Percentiles rank a stretch among this genome's conserved stretches.
phyloP scores from a whole-genome alignment of 495 filamentous ascomycete genomes.

The Penicillium bialowiezense region DNA sequence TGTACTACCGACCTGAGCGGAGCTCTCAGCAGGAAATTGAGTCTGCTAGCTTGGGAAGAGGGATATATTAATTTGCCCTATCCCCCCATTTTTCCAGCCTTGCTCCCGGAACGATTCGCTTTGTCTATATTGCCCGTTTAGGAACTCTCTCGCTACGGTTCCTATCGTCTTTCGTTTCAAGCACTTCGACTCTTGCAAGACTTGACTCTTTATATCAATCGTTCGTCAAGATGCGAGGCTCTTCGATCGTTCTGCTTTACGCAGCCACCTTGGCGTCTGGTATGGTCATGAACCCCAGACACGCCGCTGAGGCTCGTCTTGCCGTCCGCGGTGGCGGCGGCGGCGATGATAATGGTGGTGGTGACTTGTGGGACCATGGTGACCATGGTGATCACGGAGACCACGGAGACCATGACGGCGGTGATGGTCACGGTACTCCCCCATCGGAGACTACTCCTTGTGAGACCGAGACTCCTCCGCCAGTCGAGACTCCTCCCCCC shows the following conservation, averaged over 20 bases:
- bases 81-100: background rate
- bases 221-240: conserved; percentile 20
- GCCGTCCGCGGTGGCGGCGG: conserved; percentile 10
- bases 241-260: conserved; percentile 18
- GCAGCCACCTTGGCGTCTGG: conserved; percentile 21
- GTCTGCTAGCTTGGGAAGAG: background rate
- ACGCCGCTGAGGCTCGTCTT: conserved; percentile 9
- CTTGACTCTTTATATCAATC: conserved; percentile 3
- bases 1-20: conserved; percentile 2
- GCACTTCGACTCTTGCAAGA: conserved; percentile 2
- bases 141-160: conserved; percentile 31
- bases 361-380: conserved; percentile 1
- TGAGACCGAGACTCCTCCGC: conserved; percentile 6
- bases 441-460: conserved; percentile 8
- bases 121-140: conserved; percentile 6
- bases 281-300: conserved; percentile 12
- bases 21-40: background rate
- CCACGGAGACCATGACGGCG: conserved; percentile 1
- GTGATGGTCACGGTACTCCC: background rate
- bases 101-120: background rate
- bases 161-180: conserved; percentile 17
- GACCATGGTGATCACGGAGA: background rate
- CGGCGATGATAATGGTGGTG: conserved; percentile 4
- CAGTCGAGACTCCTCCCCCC: conserved; percentile 5
- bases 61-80: conserved; percentile 1